Evolutionary conservation across 768 basidiomycete genomes (phyloP), one percentile per base, ranked within the genome.

Genomic region (Suillus fuscotomentosus): DNA sequence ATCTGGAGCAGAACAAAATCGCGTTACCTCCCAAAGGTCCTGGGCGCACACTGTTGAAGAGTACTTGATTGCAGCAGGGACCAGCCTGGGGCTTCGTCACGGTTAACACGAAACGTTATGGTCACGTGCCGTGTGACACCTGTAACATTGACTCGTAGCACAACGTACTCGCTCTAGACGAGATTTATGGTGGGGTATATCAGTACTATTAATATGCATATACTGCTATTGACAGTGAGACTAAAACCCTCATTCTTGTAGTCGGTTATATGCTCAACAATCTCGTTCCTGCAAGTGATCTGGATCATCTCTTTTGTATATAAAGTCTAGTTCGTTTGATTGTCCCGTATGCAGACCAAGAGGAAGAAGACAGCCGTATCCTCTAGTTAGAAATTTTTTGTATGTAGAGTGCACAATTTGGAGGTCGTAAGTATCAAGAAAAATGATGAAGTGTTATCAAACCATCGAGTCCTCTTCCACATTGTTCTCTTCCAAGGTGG

Each of bases 21-120:
- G 10, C 53, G 66, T 14, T 57, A 72, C 74, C 56, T 71, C 65
- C 71, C 72, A 74, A 22, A 75, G 66, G 2, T 66, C 68, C 31
- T 62, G 65, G 8, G 74, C 71, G 31, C 72, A 38, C 72, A 73
- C 72, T 38, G n/a, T 10, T 62, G 11, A 47, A 61, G 48, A 15
- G 8, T 53, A 31, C 27, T 53, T 27, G 22, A n/a, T 13, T 15
- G 15, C 14, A 8, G 48, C 27, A 53, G 27, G 27, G 27, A 27
- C 2, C 27, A 27, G n/a, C n/a, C n/a, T n/a, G n/a, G n/a, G n/a
- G n/a, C n/a, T n/a, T n/a, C n/a, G 24, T 24, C 24, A 24, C 27
- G 27, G 31, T 31, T 31, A 24, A 61, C 60, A 41, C 60, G 24
- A 60, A 48, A 27, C 27, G 31, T 61, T 51, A 61, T n/a, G 0